Evolutionary conservation across 805 yeast genomes (phyloP), one percentile per base, ranked within the genome.

Genomic region (Myxozyma udenii): DNA sequence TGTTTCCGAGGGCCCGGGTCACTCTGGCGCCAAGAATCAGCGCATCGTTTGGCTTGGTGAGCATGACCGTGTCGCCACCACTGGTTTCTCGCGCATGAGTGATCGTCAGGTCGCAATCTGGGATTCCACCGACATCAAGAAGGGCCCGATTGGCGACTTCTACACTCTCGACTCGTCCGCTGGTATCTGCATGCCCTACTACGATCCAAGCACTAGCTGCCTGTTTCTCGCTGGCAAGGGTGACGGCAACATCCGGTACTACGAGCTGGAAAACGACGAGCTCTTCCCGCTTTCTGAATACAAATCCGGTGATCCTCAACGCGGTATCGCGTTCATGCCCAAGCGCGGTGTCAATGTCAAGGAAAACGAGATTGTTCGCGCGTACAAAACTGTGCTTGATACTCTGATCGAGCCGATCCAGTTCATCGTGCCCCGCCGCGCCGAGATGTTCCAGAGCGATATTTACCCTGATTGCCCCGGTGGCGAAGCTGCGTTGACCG

Each of bases 61-160:
- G 63, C 73, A 84, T 41, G 85, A 90, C 64, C 78, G 97, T 62
- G 72, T 93, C 33, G 85, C 83, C 45, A 91, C 98, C 36, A 90
- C 98, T 6, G 99, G 99, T 1, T 93, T 93, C 68, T 87, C 95
- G 24, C 80, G 85, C 64, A 76, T 87, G 61, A 86, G 95, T 41
- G 98, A 93, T 66, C 87, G 99, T 67, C 98, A 93, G 71, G 74
- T 91, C 54, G 98, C 93, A 62, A 75, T 93, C 51, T 93, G 98
- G 98, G 89, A 93, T 63, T 76, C 89, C 19, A 74, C 77, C 30
- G 79, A 85, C 62, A 73, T 93, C 48, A 81, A 72, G 9, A 76
- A 76, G 44, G 98, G 98, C 30, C 89, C 96, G 41, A 79, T 93
- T 59, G 95, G 89, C 46, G 97, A 95, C 0, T 88, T 90, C 67